Base-by-base conservation (phyloP, 805 yeast species). In the Lipomyces starkeyi region DNA sequence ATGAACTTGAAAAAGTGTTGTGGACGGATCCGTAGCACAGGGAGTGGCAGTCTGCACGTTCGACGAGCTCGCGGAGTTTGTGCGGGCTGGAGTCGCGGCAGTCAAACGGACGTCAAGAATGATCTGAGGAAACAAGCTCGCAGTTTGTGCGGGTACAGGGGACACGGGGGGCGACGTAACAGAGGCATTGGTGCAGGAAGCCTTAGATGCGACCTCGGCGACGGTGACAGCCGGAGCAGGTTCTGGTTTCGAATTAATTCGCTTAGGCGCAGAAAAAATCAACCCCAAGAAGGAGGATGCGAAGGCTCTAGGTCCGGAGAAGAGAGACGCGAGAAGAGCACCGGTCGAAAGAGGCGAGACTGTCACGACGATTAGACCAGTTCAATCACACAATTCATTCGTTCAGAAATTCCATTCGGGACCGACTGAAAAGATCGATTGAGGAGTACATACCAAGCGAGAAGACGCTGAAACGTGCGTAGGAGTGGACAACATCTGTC, bases 1-100 rank as follows among this genome's bases (percentile, higher is more conserved):
- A 61, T 65, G 70, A n/a, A 69, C 68, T 61, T 66, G 72, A 20
- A 40, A 49, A 3, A 64, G 57, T 20, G 66, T 63, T 5, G 69
- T 61, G 3, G 68, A 53, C 22, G 65, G 58, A 52, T 63, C 70
- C n/a, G 72, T 69, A 7, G 72, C 70, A 60, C 72, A 69, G 2
- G 72, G 68, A 4, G 72, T 69, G 17, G 69, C 69, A 20, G 67
- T 53, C 40, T 62, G 54, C 52, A 35, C 37, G 58, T 54, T 60
- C 54, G 64, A n/a, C n/a, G 34, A 5, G 11, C 34, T 27, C 20
- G 22, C 4, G 7, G 58, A 32, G 25, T 34, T 25, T 25, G 20
- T 6, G 17, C 64, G 47, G 20, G 61, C 58, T 49, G 62, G 13
- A 14, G 64, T 22, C n/a, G 68, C 6, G 3, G 71, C 60, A 13